phyloP scores from a whole-genome alignment of 495 filamentous ascomycete species.

The Polyplosphaeria fusca region DNA sequence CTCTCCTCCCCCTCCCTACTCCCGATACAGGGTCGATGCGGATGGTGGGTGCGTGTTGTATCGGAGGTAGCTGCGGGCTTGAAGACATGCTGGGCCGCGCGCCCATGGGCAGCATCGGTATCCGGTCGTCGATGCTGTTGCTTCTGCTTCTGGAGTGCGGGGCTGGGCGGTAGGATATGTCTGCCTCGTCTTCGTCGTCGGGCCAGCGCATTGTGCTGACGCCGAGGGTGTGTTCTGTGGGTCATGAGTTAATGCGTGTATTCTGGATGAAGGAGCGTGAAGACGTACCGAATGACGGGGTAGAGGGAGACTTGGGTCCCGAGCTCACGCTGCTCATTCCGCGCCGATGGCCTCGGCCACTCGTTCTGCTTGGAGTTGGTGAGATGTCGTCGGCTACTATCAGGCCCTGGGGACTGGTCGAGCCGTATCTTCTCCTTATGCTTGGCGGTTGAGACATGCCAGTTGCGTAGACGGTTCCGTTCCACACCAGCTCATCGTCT shows the following conservation, averaged over 20 bases:
- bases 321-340: not conserved
- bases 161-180: not conserved
- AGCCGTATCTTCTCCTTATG: not conserved
- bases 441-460: not conserved
- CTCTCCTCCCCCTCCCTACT: not conserved
- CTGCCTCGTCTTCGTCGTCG: not conserved
- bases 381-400: not conserved
- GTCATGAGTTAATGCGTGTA: no score
- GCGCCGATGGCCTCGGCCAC: not conserved
- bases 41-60: not conserved
- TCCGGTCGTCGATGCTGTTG: not conserved
- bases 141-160: not conserved
- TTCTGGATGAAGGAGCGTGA: no score
- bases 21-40: not conserved
- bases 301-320: not conserved
- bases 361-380: not conserved
- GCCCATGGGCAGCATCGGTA: not conserved
- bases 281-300: not conserved
- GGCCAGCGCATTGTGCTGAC: not conserved
- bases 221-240: not conserved
- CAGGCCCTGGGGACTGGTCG: not conserved
- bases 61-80: not conserved
- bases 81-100: not conserved
- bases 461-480: constrained; percentile 18
- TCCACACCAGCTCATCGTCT: constrained; percentile 28